Base-by-base conservation (phyloP, 148 eudicot species). In the Chenopodium album region DNA sequence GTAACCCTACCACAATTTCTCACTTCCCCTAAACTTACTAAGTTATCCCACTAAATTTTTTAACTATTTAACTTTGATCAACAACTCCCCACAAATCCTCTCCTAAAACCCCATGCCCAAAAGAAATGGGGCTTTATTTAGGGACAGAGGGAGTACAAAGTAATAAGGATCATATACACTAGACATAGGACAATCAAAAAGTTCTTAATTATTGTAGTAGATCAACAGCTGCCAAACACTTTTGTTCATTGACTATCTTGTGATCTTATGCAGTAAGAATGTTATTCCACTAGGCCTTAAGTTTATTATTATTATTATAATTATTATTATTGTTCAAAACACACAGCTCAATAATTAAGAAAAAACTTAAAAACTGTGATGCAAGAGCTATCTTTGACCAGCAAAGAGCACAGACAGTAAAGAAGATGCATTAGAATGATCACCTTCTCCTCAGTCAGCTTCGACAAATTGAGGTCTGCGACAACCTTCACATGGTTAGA, bases 381-480 rank as follows among this genome's bases (percentile, higher is more conserved):
- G 11, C 31, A 16, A 62, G 26, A 26, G 41, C 82, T 60, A 44
- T 34, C 5, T 16, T 6, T 56, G 5, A 28, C 71, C 78, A 73
- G 13, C 11, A 75, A 75, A 64, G 14, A 31, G 13, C 73, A 68
- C 2, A 54, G 22, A 46, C 29, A 12, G 31, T 29, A 44, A 41
- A 48, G 23, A 73, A 41, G 70, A 71, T 22, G 34, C 34, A 29
- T 23, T 7, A 31, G 47, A 67, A 81, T 71, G 34, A 85, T 81
- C 77, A 95, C 98, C 94, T 91, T 89, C 32, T 56, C 78, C 82
- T 84, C 75, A 14, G 75, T 71, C 64, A 80, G 76, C 74, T 85
- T 82, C 37, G 85, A 73, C 11, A 81, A 78, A 79, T 89, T 80
- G 70, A 81, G 75, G 76, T 81, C 89, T 73, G 80, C 54, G 77